Evolutionary conservation across 768 basidiomycete species (phyloP).

Genomic region (Leccinum barrowsii): DNA sequence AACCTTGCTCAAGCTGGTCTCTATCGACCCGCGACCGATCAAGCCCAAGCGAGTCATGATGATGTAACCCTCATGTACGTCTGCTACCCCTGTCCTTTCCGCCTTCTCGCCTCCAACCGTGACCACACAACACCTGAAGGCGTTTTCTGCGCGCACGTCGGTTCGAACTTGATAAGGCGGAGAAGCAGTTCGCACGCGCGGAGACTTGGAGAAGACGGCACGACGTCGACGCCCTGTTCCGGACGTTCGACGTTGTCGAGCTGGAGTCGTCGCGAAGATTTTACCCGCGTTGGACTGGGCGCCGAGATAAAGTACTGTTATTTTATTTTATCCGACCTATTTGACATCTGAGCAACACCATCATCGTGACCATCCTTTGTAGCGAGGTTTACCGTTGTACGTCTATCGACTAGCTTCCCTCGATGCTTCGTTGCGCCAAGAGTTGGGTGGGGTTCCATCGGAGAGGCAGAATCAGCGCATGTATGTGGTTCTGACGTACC

Average conservation of each 20-base stretch:
- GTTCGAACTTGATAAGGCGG: constrained; percentile 59
- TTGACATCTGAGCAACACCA: background rate
- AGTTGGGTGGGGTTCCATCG: constrained; percentile 50
- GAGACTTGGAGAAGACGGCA: constrained; percentile 67
- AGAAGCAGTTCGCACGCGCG: constrained; percentile 65
- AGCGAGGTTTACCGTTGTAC: constrained; percentile 71
- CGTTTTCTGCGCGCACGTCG: constrained; percentile 81
- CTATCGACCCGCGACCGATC: constrained; percentile 40
- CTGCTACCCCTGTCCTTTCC: background rate
- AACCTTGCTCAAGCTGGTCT: constrained; percentile 48
- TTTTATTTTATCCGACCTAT: background rate
- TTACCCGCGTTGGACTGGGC: constrained; percentile 81
- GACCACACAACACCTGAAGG: constrained; percentile 34
- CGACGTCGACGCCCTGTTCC: constrained; percentile 60
- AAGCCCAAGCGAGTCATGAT: constrained; percentile 47
- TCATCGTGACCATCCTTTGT: background rate
- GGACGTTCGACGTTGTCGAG: constrained; percentile 54
- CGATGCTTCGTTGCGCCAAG: constrained; percentile 47
- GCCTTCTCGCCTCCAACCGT: background rate
- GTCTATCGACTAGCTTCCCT: constrained; percentile 74
- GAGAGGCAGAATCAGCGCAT: constrained; percentile 67
- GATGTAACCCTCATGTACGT: constrained; percentile 66
- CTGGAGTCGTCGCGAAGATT: constrained; percentile 56
- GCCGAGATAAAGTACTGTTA: constrained; percentile 62
- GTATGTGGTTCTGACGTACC: constrained; percentile 37